Base-by-base conservation (phyloP, 257 asterid species). In the Craterostigma plantagineum region DNA sequence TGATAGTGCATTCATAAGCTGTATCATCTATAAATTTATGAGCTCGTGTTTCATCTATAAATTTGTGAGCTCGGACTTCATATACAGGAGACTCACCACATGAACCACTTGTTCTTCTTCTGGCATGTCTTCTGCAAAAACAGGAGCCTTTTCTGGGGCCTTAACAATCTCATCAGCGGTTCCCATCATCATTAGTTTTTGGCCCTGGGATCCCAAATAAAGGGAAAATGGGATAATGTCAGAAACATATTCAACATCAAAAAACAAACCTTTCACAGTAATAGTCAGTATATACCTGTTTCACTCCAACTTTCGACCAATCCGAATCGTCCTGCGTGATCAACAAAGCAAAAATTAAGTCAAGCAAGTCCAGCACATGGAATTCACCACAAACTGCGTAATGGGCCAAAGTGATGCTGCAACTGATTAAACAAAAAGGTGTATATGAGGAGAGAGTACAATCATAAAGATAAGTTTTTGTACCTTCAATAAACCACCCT, bases 151-250 rank as follows among this genome's bases (percentile, higher is more conserved):
- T 58, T 90, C 96, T 15, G 99, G 99, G 51, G 96, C 96, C 79
- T 84, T 90, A 27, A 90, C 77, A 43, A 90, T 71, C 69, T 83
- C 99, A 63, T 77, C 99, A 11, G 94, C 99, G 34, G 94, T 90
- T 63, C 99, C 99, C 96, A 83, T 90, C 99, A 90, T 90, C 99
- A 90, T 90, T 58, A 90, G 64, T 52, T 85, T 80, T 73, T 90
- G 99, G 54, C 99, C 99, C 99, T 90, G 60, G 46, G 56, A 38
- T 54, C 61, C 55, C 43, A 33, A 51, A 16, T 16, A 43, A 33
- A 45, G 15, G 23, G 23, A 17, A 48, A 23, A 18, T 45, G 23
- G 39, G 10, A 14, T 3, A 7, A 17, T 3, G 1, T 5, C 14
- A 45, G 18, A 7, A 42, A 42, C 4, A 45, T 23, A 3, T 10